Percentiles rank a stretch among this genome's conserved stretches.
Conservation (phyloP, 192 early-diverging fungal genomes). For the Dispira parvispora region DNA sequence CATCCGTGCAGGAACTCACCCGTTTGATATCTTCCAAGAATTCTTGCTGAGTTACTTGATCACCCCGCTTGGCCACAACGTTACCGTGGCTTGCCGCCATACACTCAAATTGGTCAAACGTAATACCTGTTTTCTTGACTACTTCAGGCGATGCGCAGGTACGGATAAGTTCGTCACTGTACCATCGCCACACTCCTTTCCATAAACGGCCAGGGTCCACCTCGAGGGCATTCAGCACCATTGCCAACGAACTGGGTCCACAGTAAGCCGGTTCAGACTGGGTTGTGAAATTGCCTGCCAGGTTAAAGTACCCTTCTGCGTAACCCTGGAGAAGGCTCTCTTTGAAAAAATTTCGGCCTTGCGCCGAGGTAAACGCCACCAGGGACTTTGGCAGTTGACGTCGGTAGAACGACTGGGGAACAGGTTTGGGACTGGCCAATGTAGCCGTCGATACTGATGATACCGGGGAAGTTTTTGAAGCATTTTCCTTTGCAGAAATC, state of each 20-base stretch:
- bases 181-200: conserved; percentile 94
- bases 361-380: conserved; percentile 57
- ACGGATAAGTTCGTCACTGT: conserved; percentile 55
- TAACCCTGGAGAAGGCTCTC: conserved; percentile 53
- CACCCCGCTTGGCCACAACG: conserved; percentile 55
- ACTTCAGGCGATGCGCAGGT: conserved; percentile 50
- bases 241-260: conserved; percentile 77
- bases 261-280: conserved; percentile 85
- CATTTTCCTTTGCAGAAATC: conserved; percentile 15
- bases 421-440: conserved; percentile 12
- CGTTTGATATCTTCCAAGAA: conserved; percentile 59
- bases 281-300: conserved; percentile 78
- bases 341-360: conserved; percentile 65
- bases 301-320: conserved; percentile 73
- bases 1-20: conserved; percentile 47
- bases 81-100: conserved; percentile 76
- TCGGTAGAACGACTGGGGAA: conserved; percentile 35
- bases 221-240: conserved; percentile 86
- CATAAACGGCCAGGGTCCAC: conserved; percentile 74
- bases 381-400: conserved; percentile 46
- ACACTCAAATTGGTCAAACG: conserved; percentile 80
- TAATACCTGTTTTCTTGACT: conserved; percentile 70
- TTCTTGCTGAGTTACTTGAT: conserved; percentile 44
- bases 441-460: conserved; percentile 1
- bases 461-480: conserved; percentile 15